phyloP scores from a whole-genome alignment of 1,284 basidiomycete genomes.

The Boletus sp. region DNA sequence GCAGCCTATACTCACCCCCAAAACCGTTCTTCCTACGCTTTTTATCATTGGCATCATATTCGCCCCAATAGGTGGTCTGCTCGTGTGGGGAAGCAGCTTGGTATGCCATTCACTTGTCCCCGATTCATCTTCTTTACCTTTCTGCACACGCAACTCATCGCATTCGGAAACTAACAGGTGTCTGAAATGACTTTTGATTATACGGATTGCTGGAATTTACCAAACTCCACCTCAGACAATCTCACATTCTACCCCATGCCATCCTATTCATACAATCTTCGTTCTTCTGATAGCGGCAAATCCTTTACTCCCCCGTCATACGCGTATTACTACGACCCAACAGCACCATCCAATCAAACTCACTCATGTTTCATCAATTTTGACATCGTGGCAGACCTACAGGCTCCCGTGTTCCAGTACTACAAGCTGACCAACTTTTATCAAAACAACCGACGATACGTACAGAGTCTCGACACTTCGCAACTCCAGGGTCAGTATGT shows the following conservation, averaged over 20 bases:
- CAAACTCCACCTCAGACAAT: conserved; percentile 39
- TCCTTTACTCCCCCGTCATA: conserved; percentile 55
- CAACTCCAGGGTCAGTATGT: conserved; percentile 82
- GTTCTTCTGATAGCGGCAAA: conserved; percentile 52
- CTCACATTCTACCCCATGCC: conserved; percentile 56
- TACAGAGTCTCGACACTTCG: conserved; percentile 83
- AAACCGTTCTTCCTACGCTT: conserved; percentile 93
- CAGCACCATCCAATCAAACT: conserved; percentile 42
- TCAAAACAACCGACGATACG: conserved; percentile 98
- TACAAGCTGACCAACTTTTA: conserved; percentile 97
- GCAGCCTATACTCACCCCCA: conserved; percentile 98
- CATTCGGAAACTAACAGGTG: conserved; percentile 45
- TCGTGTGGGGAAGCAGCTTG: conserved; percentile 83
- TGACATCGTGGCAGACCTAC: conserved; percentile 75
- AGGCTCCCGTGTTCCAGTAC: conserved; percentile 84
- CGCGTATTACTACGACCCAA: conserved; percentile 57
- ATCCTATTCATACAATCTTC: conserved; percentile 71
- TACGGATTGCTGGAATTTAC: conserved; percentile 80
- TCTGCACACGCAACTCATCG: conserved; percentile 2
- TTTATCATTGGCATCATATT: conserved; percentile 95
- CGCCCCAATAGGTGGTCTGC: conserved; percentile 91
- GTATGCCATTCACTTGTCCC: conserved; percentile 38
- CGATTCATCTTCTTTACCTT: conserved; percentile 16
- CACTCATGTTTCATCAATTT: conserved; percentile 78
- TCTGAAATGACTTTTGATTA: conserved; percentile 96